Conservation (phyloP, 345 rosid species). For the sweet orange (Citrus sinensis) region DVS_A1.0 CM039168.1:27908501-27909000, state of each 20-base stretch:
- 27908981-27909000: neutral
- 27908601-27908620: neutral
- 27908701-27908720: neutral
- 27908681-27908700: neutral
- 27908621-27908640: neutral
- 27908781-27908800: constrained; percentile 85
- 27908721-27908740: neutral
- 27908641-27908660: neutral
- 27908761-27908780: constrained; percentile 72
- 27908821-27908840: constrained; percentile 48
- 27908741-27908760: constrained; percentile 14
- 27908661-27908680: no score
- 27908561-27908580: neutral
- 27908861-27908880: neutral
- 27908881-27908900: neutral
- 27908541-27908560: neutral
- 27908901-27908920: neutral
- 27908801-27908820: constrained; percentile 74
- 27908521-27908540: no score
- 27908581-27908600: neutral
- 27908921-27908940: neutral
- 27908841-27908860: neutral
- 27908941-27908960: neutral
- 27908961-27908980: neutral
- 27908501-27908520: no score